phyloP scores from a whole-genome alignment of 495 filamentous ascomycete genomes.

The Tetracladium setigerum region DNA sequence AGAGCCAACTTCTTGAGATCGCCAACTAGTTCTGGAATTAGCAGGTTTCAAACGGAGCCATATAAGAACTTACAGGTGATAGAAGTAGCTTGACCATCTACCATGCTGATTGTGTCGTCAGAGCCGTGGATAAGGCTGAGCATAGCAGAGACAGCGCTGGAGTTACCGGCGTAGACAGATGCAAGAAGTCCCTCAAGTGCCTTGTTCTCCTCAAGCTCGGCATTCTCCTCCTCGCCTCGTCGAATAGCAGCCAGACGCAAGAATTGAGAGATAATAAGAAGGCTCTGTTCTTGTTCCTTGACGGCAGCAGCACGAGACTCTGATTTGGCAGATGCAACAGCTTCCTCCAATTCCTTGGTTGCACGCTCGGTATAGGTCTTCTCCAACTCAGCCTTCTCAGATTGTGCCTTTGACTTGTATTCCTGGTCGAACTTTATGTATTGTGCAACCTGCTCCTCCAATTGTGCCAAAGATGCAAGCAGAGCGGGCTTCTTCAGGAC shows the following conservation, averaged over 20 bases:
- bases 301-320: constrained; percentile 49
- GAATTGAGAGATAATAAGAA: constrained; percentile 70
- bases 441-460: constrained; percentile 76
- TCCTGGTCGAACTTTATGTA: constrained; percentile 78
- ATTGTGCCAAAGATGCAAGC: constrained; percentile 61
- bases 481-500: constrained; percentile 83
- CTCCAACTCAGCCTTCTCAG: constrained; percentile 67
- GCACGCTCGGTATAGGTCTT: constrained; percentile 63
- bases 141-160: constrained; percentile 73
- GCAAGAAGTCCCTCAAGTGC: constrained; percentile 88
- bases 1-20: constrained; percentile 58
- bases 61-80: constrained; percentile 62
- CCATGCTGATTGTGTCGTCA: constrained; percentile 60
- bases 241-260: constrained; percentile 69
- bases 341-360: constrained; percentile 58
- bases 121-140: constrained; percentile 76
- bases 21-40: constrained; percentile 40
- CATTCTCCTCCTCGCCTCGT: constrained; percentile 55
- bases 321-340: constrained; percentile 48
- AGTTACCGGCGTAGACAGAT: constrained; percentile 80
- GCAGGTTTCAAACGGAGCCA: constrained; percentile 19
- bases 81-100: constrained; percentile 54
- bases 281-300: constrained; percentile 42
- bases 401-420: constrained; percentile 57
- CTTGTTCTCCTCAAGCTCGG: constrained; percentile 59